Base-by-base conservation (phyloP, 2,329 filamentous ascomycete species). In the Chaetoscypha palmicola region DNA sequence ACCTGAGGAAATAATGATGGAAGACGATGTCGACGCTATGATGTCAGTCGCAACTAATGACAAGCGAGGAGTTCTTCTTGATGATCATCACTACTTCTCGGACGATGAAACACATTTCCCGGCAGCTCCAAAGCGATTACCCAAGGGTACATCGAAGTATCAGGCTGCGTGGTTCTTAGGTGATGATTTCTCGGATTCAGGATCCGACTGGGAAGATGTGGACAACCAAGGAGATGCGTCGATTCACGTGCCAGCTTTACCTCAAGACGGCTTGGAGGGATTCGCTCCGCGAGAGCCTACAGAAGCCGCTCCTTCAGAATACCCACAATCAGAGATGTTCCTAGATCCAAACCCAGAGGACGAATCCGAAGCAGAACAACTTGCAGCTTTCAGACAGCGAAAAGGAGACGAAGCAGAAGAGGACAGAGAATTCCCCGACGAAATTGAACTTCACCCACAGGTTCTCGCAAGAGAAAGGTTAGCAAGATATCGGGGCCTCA, bases 41-140 rank as follows among this genome's bases (percentile, higher is more conserved):
- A 54, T 75, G 57, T 72, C 71, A 3, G 68, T 72, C 17, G 64
- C 64, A 38, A 61, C 64, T 3, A 68, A 70, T 2, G 71, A 74
- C 33, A 81, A 82, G 60, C 94, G 91, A 66, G 92, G 91, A 52
- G 92, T 98, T 1, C 69, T 98, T 31, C 73, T 98, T 8, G 92
- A 98, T 55, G 91, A 97, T 54, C 91, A 98, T 63, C 91, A 97
- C 62, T 98, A 98, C 65, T 98, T 97, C 61, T 90, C 90, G 0
- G 91, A 97, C 33, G 88, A 92, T 36, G 83, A 92, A 41, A 72
- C 75, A 32, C 71, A 79, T 41, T 69, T 74, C 14, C 69, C 79
- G 14, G 66, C 73, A 26, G 67, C 69, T 23, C 86, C 86, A 5
- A 92, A 83, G 66, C 79, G 79, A 50, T 67, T 98, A 17, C 92